These are phyloP conservation scores for Petrea volubilis DNA, from an alignment of 257 asterid species.

Conservation along the genomic window DNA sequence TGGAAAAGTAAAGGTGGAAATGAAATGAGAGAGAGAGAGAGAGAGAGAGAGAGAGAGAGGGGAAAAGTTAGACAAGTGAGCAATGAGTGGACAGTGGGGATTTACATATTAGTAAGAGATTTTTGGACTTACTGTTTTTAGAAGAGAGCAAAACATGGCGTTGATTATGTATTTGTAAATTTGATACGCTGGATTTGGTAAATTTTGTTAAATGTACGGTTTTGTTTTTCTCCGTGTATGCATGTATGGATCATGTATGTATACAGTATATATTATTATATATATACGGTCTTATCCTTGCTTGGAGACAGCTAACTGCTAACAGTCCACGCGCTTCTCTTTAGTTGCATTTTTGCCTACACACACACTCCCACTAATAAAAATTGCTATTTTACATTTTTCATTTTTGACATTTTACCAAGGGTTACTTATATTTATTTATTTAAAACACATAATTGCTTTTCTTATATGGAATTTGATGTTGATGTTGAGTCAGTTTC, in stretches of 20 bases:
- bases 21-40: background rate
- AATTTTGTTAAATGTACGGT: constrained; percentile 12
- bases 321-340: background rate
- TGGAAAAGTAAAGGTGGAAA: constrained; percentile 7
- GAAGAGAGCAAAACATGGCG: background rate
- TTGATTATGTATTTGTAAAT: too few relatives aligned
- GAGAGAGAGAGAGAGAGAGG: background rate
- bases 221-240: background rate
- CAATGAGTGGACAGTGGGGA: constrained; percentile 28
- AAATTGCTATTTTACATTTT: too few relatives aligned
- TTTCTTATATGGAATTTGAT: too few relatives aligned
- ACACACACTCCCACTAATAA: too few relatives aligned
- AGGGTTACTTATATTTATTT: too few relatives aligned
- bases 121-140: constrained; percentile 17
- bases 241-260: too few relatives aligned
- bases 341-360: background rate
- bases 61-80: background rate
- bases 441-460: too few relatives aligned
- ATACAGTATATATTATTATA: too few relatives aligned
- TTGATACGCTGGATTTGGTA: constrained; percentile 17
- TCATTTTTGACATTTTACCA: too few relatives aligned
- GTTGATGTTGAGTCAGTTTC: too few relatives aligned
- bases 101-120: background rate
- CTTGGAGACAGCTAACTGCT: background rate
- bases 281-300: background rate